Conservation (phyloP, 2,329 filamentous ascomycete genomes). For the Parascedosporium putredinis region DNA sequence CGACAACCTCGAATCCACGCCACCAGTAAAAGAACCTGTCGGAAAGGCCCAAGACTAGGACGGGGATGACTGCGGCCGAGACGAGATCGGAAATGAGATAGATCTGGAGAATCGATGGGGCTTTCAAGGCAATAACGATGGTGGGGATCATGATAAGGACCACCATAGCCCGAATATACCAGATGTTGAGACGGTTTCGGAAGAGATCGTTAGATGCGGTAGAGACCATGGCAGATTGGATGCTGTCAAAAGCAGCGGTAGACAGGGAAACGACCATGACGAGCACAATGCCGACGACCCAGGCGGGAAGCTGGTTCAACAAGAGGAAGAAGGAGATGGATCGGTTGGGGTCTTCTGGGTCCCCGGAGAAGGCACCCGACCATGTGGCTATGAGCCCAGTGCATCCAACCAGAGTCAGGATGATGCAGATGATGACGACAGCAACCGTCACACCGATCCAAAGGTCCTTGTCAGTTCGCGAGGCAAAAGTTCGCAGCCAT, state of each 20-base stretch:
- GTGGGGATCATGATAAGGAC: conserved; percentile 65
- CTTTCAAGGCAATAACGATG: conserved; percentile 63
- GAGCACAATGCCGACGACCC: conserved; percentile 74
- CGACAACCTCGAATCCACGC: conserved; percentile 70
- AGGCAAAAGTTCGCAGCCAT: conserved; percentile 77
- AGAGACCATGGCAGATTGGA: conserved; percentile 79
- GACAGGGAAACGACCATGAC: conserved; percentile 71
- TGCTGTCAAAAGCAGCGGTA: conserved; percentile 68
- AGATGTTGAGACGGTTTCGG: conserved; percentile 68
- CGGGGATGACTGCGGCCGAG: conserved; percentile 65
- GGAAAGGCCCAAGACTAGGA: conserved; percentile 61
- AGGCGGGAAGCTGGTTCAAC: conserved; percentile 59
- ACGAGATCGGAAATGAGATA: conserved; percentile 75
- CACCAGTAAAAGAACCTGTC: conserved; percentile 62
- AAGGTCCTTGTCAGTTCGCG: conserved; percentile 67
- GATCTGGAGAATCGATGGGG: conserved; percentile 67
- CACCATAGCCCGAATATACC: conserved; percentile 59
- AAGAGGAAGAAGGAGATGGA: conserved; percentile 67
- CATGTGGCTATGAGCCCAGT: conserved; percentile 68
- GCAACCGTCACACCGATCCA: conserved; percentile 65
- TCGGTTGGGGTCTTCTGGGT: conserved; percentile 46
- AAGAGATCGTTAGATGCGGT: conserved; percentile 77
- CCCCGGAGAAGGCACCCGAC: conserved; percentile 61
- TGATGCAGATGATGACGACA: conserved; percentile 51
- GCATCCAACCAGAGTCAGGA: conserved; percentile 62